phyloP scores from a whole-genome alignment of 371 early-diverging fungal genomes.

The Saksenaea vasiformis region DNA sequence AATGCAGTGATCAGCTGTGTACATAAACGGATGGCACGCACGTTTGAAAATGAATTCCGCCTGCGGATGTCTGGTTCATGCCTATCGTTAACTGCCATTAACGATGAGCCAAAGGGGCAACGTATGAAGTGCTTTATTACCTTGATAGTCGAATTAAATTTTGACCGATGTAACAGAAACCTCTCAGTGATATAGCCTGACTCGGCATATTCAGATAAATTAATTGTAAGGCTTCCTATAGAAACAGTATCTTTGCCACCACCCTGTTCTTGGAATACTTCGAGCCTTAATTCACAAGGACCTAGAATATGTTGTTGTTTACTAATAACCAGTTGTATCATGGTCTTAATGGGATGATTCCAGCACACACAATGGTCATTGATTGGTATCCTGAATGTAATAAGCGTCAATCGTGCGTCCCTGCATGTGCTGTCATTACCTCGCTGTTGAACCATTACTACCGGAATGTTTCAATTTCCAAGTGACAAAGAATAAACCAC shows the following conservation, averaged over 20 bases:
- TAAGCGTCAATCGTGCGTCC: background rate
- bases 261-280: conserved; percentile 59
- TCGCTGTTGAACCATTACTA: conserved; percentile 45
- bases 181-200: conserved; percentile 36
- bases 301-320: conserved; percentile 62
- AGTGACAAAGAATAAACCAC: conserved; percentile 65
- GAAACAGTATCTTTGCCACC: conserved; percentile 58
- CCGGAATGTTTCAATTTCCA: conserved; percentile 59
- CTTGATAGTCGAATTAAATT: conserved; percentile 52
- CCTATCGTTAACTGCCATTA: conserved; percentile 44
- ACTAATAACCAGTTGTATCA: conserved; percentile 52
- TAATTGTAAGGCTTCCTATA: conserved; percentile 48
- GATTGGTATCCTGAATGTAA: conserved; percentile 47
- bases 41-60: conserved; percentile 39
- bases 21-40: conserved; percentile 21
- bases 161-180: conserved; percentile 46
- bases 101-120: conserved; percentile 1
- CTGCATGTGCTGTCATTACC: conserved; percentile 27
- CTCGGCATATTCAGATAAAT: conserved; percentile 51
- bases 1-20: conserved; percentile 11
- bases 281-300: conserved; percentile 58
- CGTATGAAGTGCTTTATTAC: conserved; percentile 18
- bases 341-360: conserved; percentile 47
- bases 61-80: conserved; percentile 45
- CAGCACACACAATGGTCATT: conserved; percentile 58